Evolutionary conservation across 306 rosid species (phyloP).

Genomic region (Vigna mungo): DNA sequence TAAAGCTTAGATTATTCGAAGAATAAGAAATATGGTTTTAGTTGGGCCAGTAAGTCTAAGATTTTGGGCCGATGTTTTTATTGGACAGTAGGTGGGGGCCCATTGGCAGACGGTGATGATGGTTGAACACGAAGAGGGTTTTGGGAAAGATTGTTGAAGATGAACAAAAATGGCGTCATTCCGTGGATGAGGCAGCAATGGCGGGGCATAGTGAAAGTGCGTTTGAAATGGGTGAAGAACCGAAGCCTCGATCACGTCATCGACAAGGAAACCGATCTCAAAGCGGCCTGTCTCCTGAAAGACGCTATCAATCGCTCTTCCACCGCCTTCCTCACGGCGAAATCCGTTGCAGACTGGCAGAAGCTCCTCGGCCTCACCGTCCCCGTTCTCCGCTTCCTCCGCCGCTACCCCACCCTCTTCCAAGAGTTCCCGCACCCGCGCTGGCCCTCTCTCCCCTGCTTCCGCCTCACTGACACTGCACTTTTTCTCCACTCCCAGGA

Average conservation of each 20-base stretch:
- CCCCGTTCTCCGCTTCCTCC: constrained; percentile 90
- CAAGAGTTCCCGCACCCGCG: constrained; percentile 87
- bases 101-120: background rate
- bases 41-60: background rate
- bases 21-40: no score
- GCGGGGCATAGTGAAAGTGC: constrained; percentile 79
- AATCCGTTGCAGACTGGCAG: constrained; percentile 82
- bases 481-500: constrained; percentile 67
- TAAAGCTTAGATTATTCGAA: no score
- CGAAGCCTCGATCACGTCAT: constrained; percentile 84
- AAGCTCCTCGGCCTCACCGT: constrained; percentile 89
- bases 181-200: constrained; percentile 55
- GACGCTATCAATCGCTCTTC: constrained; percentile 88
- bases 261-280: constrained; percentile 87
- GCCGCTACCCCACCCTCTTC: constrained; percentile 87
- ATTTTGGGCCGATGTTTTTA: background rate
- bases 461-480: constrained; percentile 80
- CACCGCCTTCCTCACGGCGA: constrained; percentile 74
- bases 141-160: background rate
- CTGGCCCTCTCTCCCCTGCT: constrained; percentile 75
- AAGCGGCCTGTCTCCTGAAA: constrained; percentile 86
- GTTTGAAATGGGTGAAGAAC: constrained; percentile 88
- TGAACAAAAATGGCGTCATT: constrained; percentile 34
- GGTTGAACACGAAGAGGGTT: background rate
- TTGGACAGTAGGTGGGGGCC: background rate